These are phyloP conservation scores for Macrocybe gigantea DNA, from an alignment of 768 basidiomycete species.

Conservation along the genomic window DNA sequence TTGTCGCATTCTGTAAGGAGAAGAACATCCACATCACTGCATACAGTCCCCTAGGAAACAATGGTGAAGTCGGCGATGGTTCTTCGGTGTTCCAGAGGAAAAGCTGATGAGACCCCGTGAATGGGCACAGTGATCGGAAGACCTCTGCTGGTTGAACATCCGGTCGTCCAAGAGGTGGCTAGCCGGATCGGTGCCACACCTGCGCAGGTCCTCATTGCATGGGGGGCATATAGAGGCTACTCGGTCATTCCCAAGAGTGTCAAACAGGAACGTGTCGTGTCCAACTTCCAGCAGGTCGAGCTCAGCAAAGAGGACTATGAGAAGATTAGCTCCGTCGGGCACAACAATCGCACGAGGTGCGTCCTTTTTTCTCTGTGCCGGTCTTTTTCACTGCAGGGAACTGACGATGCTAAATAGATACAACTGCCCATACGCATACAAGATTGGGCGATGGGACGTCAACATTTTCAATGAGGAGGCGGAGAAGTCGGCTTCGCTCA, in stretches of 20 bases:
- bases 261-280: constrained; percentile 59
- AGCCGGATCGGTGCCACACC: constrained; percentile 56
- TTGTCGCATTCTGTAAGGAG: constrained; percentile 61
- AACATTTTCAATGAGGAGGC: constrained; percentile 60
- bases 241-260: constrained; percentile 86
- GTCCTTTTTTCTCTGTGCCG: not conserved
- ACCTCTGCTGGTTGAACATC: constrained; percentile 64
- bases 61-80: constrained; percentile 38
- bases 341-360: constrained; percentile 38
- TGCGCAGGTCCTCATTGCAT: constrained; percentile 81
- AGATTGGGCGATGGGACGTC: constrained; percentile 58
- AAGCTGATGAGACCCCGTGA: no score
- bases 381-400: not conserved
- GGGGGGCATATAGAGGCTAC: constrained; percentile 70
- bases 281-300: constrained; percentile 74
- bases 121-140: constrained; percentile 43
- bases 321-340: constrained; percentile 44
- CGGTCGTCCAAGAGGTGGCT: constrained; percentile 57
- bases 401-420: constrained; percentile 27
- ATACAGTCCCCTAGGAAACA: constrained; percentile 76
- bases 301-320: constrained; percentile 65
- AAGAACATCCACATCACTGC: constrained; percentile 66
- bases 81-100: no score
- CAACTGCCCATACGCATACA: constrained; percentile 61
- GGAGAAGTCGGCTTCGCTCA: constrained; percentile 39